Evolutionary conservation across 345 rosid genomes (phyloP).

Genomic region (Camelina sativa): DNA sequence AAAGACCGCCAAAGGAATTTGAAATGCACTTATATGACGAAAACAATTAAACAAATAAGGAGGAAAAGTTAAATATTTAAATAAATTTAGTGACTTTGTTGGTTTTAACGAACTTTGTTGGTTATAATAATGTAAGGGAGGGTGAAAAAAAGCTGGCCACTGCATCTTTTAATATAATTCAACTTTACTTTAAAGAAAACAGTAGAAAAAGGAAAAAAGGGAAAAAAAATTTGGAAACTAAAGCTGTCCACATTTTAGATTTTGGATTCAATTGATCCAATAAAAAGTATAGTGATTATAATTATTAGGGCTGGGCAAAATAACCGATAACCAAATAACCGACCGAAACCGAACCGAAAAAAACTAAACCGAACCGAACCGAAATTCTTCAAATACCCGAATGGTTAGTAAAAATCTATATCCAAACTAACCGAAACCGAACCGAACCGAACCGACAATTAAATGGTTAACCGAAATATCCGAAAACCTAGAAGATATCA

Average conservation of each 20-base stretch:
- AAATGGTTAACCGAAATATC: too few relatives aligned
- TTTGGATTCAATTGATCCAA: constrained; percentile 51
- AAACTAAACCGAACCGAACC: too few relatives aligned
- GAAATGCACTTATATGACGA: constrained; percentile 33
- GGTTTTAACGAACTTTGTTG: constrained; percentile 37
- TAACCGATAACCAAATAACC: too few relatives aligned
- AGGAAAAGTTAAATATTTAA: not conserved
- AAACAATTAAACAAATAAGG: constrained; percentile 12
- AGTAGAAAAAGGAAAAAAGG: constrained; percentile 7
- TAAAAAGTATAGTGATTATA: constrained; percentile 46
- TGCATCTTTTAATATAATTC: constrained; percentile 45
- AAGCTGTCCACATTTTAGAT: constrained; percentile 38
- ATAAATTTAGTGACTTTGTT: constrained; percentile 35
- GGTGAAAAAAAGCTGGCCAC: constrained; percentile 51
- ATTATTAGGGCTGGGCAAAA: too few relatives aligned
- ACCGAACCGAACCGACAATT: too few relatives aligned
- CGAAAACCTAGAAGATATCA: too few relatives aligned
- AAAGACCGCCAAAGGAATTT: constrained; percentile 40
- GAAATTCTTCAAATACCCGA: too few relatives aligned
- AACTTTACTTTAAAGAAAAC: constrained; percentile 42
- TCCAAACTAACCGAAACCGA: too few relatives aligned
- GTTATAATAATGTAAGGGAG: constrained; percentile 27
- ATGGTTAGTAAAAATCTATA: too few relatives aligned
- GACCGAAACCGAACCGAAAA: too few relatives aligned
- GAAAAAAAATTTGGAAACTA: constrained; percentile 35